A percentile compares a stretch with the other conserved stretches of the same genome.
Evolutionary conservation across 2,329 filamentous ascomycete species (phyloP).

Genomic region (Exophiala dermatitidis): DNA sequence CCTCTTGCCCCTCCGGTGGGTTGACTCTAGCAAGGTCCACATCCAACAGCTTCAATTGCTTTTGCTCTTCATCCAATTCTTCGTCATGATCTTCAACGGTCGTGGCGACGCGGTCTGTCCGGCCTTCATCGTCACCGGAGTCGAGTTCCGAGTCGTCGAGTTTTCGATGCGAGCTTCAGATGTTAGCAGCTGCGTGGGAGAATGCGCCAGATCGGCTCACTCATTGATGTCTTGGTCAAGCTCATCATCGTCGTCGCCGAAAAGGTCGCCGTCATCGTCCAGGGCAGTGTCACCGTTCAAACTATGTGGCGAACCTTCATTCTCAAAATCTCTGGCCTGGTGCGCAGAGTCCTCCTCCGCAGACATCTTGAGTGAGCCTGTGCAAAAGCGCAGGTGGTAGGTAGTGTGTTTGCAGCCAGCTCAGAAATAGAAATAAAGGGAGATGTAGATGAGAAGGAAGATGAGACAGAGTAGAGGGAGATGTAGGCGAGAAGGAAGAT

Average conservation of each 20-base stretch:
- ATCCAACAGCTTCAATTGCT: conserved; percentile 34
- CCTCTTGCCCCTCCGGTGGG: conserved; percentile 50
- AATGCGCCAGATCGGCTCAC: conserved; percentile 5
- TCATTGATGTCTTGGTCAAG: conserved; percentile 8
- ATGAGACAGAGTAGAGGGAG: not conserved
- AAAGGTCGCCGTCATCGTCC: conserved; percentile 35
- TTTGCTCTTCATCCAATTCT: conserved; percentile 40
- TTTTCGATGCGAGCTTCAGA: conserved; percentile 34
- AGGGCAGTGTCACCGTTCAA: conserved; percentile 33
- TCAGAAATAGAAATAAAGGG: not conserved
- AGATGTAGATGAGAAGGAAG: not conserved
- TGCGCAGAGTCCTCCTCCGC: conserved; percentile 19
- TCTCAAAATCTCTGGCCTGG: conserved; percentile 2
- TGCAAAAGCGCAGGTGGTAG: not conserved
- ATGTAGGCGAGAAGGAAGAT: not conserved
- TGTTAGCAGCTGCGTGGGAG: not conserved
- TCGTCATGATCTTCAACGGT: conserved; percentile 38
- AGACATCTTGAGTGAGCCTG: conserved; percentile 16
- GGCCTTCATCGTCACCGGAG: conserved; percentile 55
- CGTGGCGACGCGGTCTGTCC: conserved; percentile 46
- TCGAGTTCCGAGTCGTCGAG: conserved; percentile 58
- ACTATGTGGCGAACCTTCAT: conserved; percentile 7
- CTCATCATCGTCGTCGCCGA: conserved; percentile 39
- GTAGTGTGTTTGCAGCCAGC: not conserved
- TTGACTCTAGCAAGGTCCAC: conserved; percentile 47